Base-by-base conservation (phyloP, 495 filamentous ascomycete genomes). In the Penicillium antarcticum region DNA sequence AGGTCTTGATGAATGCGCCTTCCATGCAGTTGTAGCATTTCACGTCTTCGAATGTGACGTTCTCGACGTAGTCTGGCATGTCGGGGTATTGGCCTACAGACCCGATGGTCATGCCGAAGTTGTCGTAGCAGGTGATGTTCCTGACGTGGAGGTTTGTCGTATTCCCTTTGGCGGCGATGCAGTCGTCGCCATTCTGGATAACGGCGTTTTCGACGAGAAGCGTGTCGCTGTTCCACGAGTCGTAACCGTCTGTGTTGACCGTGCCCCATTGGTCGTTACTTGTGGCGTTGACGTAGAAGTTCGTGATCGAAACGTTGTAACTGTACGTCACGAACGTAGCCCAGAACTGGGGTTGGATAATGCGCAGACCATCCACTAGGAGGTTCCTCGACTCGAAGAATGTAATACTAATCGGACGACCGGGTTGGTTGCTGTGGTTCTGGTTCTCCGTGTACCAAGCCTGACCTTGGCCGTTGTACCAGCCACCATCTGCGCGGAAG, bases 1-100 rank as follows among this genome's bases (percentile, higher is more conserved):
- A 79, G 9, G 77, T 80, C 64, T 82, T 81, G 60, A 82, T 75
- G 66, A 77, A 79, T 1, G 77, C 77, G 17, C 72, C 76, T 59
- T 80, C 79, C 51, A 69, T 72, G 12, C 65, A 72, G 63, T 80
- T 72, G 43, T 44, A 32, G 37, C 58, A 58, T 4, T 23, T 38
- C 39, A 68, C 45, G 45, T 61, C 41, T 23, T 64, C 60, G 31
- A 68, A 63, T 13, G 60, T 62, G 29, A 68, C 43, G 31, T 68
- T 63, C 33, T 63, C 51, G 3, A 68, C 60, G 41, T 66, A 66
- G 43, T 68, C 65, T 0, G 60, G 57, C 40, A 45, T 51, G 10
- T 45, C 42, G 7, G 60, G 57, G 45, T 68, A 75, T 47, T 79
- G 76, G 1, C 76, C 74, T n/a, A 79, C 68, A 31, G 68, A 73